Conservation (phyloP, 805 yeast genomes). For the Metschnikowia noctiluminum region DNA sequence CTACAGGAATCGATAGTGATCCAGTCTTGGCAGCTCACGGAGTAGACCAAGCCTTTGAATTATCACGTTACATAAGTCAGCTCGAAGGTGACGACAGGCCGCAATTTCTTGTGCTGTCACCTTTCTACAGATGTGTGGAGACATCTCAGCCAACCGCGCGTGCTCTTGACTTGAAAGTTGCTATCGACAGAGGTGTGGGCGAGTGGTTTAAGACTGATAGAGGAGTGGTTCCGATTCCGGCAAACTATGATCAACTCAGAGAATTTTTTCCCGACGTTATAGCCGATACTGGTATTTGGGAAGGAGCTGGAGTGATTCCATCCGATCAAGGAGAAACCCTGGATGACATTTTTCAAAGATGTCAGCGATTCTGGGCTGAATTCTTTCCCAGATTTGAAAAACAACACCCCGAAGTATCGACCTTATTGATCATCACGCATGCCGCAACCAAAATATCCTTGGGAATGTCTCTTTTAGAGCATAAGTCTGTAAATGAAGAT, state of each 20-base stretch:
- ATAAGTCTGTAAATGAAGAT: conserved; percentile 47
- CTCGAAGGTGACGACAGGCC: conserved; percentile 60
- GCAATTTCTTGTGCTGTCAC: conserved; percentile 70
- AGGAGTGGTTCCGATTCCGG: conserved; percentile 67
- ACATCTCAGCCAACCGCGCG: conserved; percentile 72
- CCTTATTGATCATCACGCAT: conserved; percentile 77
- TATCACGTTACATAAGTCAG: conserved; percentile 53
- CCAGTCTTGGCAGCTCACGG: conserved; percentile 89
- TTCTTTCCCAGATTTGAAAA: conserved; percentile 58
- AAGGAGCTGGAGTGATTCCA: conserved; percentile 56
- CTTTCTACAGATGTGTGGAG: conserved; percentile 86
- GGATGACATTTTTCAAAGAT: conserved; percentile 63
- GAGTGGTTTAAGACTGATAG: conserved; percentile 87
- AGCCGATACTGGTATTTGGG: conserved; percentile 32
- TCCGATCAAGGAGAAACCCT: conserved; percentile 70
- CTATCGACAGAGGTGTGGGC: conserved; percentile 79
- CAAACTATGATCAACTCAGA: conserved; percentile 44
- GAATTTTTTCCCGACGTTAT: conserved; percentile 46
- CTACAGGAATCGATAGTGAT: conserved; percentile 89
- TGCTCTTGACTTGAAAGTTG: conserved; percentile 53
- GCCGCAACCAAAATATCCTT: conserved; percentile 91
- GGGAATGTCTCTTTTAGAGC: conserved; percentile 70
- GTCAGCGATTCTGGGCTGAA: conserved; percentile 47
- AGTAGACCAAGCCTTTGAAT: conserved; percentile 77
- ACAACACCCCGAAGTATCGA: conserved; percentile 56